Base-by-base conservation (phyloP, 306 rosid genomes). In the Vicia villosa region DNA sequence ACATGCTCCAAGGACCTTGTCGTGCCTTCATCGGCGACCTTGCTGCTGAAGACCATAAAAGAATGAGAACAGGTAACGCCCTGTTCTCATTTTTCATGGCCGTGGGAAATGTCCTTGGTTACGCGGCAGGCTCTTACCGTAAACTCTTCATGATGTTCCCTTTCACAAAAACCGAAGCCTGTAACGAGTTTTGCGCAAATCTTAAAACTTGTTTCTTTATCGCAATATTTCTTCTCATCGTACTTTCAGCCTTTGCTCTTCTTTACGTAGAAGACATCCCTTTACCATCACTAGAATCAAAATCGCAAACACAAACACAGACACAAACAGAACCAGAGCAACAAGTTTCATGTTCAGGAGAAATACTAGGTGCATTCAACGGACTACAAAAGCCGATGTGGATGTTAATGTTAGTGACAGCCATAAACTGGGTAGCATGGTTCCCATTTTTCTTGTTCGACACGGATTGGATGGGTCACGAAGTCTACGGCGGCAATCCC, bases 391-490 rank as follows among this genome's bases (percentile, higher is more conserved):
- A 36, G 14, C 95, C 97, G 0, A 89, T 89, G 97, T 72, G 88
- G 84, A 42, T 89, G 15, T 26, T 92, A 9, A 72, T 92, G 1
- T 1, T 86, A 0, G 96, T 92, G 10, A 92, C 96, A 5, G 73
- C 87, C 0, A 50, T 87, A 2, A 92, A 92, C 16, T 92, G 96
- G 96, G 8, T 89, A 0, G 97, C 84, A 0, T 92, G 97, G 96
- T 92, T 89, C 17, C 95, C 96, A 0, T 92, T 86, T 64, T 6
- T 89, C 16, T 61, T 92, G 14, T 92, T 41, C 62, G 90, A 87
- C 61, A 92, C 96, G 0, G 97, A 92, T 28, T 92, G 97, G 97
- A 87, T 89, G 97, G 97, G 96, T 0, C 49, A 60, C 0, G 97
- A 92, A 69, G 97, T 92, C 11, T 92, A 66, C 28, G 97, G 96